These are phyloP conservation scores for Rhodotorula sphaerocarpa DNA, from an alignment of 768 basidiomycete species.

Conservation along the genomic window DNA sequence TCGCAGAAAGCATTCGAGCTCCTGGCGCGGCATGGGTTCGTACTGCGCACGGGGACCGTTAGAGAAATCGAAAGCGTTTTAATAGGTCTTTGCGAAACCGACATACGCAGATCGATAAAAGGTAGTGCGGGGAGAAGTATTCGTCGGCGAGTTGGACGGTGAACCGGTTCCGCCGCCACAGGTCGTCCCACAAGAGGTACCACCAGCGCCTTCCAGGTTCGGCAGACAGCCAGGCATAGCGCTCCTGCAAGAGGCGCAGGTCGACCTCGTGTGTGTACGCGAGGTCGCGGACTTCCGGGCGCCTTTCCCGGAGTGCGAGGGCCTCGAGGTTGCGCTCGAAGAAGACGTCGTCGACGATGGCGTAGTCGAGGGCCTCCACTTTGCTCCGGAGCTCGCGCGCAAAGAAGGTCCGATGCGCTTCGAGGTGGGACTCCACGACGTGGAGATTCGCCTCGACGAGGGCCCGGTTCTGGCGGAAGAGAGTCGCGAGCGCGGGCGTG, in stretches of 20 bases:
- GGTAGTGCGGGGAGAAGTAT: conserved; percentile 66
- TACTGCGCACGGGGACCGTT: conserved; percentile 3
- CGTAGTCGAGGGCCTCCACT: conserved; percentile 53
- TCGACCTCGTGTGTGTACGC: conserved; percentile 49
- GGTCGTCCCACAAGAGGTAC: conserved; percentile 62
- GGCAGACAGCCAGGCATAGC: conserved; percentile 51
- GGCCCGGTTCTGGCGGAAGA: conserved; percentile 26
- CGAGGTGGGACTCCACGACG: conserved; percentile 49
- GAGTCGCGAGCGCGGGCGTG: conserved; percentile 51
- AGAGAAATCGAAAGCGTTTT: not conserved
- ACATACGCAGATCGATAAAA: conserved; percentile 55
- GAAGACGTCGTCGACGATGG: conserved; percentile 58
- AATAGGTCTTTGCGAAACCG: conserved; percentile 45
- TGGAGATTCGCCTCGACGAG: conserved; percentile 14
- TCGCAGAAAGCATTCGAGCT: conserved; percentile 60
- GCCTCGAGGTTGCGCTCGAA: conserved; percentile 50
- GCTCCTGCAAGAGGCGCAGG: conserved; percentile 52
- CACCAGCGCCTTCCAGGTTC: conserved; percentile 60
- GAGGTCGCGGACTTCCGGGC: conserved; percentile 53
- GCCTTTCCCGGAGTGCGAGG: conserved; percentile 50
- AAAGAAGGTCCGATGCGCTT: conserved; percentile 52
- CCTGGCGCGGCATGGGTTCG: conserved; percentile 55
- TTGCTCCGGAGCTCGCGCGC: conserved; percentile 53
- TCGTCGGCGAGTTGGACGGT: conserved; percentile 47
- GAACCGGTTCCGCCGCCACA: conserved; percentile 55